Base-by-base conservation (phyloP, 148 eudicot genomes). In the Amaranthus palmeri region DNA sequence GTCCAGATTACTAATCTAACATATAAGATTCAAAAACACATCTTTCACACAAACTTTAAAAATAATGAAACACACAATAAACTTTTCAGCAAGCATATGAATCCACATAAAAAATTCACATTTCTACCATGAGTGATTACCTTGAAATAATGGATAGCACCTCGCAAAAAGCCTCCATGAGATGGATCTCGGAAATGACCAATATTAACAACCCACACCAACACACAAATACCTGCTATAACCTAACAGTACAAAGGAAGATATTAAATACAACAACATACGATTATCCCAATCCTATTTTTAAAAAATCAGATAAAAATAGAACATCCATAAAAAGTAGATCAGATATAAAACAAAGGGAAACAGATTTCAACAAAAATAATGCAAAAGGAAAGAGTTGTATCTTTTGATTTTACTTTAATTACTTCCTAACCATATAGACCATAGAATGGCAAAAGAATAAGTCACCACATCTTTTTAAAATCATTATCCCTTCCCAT, bases 71-170 rank as follows among this genome's bases (percentile, higher is more conserved):
- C 36, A 25, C 36, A 25, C 36, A 25, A 25, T 25, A 25, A 25
- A 25, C 36, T 25, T 25, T 25, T 25, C 36, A 25, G 36, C 61
- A 68, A 18, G 54, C 9, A 67, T 17, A 25, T 48, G 3, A 50
- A 17, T 67, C 6, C 13, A 50, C 55, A 4, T 18, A 54, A 15
- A 57, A 48, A 13, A 13, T 40, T 41, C 6, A 55, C 50, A 51
- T 11, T 49, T 70, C 69, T 61, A 70, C 56, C 52, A 72, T 61
- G 51, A 49, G 25, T 25, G 61, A 40, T 68, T 90, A 93, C 99
- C 99, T 95, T 95, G 77, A 95, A 95, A 81, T 95, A 95, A 77
- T 95, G 99, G 76, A 95, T 92, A 75, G 99, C 99, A 56, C 99
- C 99, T 76, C 80, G 87, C 48, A 95, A 81, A 73, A 95, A 84